Evolutionary conservation across 306 rosid genomes (phyloP), one percentile per base, ranked within the genome.

Genomic region (Gynostemma pentaphyllum): DNA sequence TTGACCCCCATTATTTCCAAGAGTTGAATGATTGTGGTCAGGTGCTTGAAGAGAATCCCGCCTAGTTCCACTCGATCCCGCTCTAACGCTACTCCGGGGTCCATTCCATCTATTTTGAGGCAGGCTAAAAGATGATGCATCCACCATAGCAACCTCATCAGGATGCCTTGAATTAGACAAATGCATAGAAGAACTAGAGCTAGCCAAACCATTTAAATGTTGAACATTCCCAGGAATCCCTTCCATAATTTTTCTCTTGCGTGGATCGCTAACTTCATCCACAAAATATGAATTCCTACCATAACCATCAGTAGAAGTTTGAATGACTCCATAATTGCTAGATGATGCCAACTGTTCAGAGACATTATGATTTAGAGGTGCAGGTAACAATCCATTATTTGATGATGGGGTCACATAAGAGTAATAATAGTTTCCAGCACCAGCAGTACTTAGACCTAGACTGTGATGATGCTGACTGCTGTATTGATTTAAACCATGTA

Each of bases 191-290:
- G 95, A 80, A 77, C 82, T 74, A 22, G 82, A 68, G 39, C 83
- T 75, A 59, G 84, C 83, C 11, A 83, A 74, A 50, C 65, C 72
- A 69, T 76, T 85, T 60, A 77, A 82, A 63, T 79, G 72, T 42
- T 81, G 99, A 46, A 70, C 64, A 70, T 74, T 72, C 73, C 95
- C 95, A 6, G 83, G 78, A 26, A 79, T 66, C 32, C 84, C 86
- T 77, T 86, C 95, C 2, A 81, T 73, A 59, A 42, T 54, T 80
- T 94, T 94, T 78, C 88, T 85, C 82, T 94, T 94, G 81, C 71
- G 79, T 21, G 85, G 95, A 80, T 82, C 88, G 70, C 96, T 76
- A 36, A 70, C 82, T 65, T 87, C 94, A 67, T 94, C 95, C 50
- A 86, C 52, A 37, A 77, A 79, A 72, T 64, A 77, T 16, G 68